Conservation (phyloP, 352 stramenopile genomes). For the Globisporangium ultimum region DNA sequence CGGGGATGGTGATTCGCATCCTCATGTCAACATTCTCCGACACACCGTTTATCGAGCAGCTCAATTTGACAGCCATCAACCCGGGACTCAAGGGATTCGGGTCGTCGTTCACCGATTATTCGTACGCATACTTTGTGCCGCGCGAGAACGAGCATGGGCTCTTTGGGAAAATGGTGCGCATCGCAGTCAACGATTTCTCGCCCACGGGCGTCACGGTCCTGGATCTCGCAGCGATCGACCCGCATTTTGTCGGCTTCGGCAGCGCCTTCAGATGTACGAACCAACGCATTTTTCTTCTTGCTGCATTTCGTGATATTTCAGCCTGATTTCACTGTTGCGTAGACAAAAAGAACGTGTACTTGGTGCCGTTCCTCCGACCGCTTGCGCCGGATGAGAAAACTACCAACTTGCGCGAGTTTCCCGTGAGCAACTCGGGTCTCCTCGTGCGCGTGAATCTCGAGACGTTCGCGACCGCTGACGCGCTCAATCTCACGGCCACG, state of each 20-base stretch:
- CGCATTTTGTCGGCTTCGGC: slow-evolving; percentile 64
- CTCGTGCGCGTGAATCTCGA: slow-evolving; percentile 55
- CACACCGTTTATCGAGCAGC: slow-evolving; percentile 44
- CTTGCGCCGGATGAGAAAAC: slow-evolving; percentile 45
- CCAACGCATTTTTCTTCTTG: no score
- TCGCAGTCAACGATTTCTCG: slow-evolving; percentile 45
- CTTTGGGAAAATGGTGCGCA: slow-evolving; percentile 59
- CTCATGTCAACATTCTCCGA: slow-evolving; percentile 46
- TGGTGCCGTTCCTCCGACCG: slow-evolving; percentile 51
- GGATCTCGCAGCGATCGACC: slow-evolving; percentile 44
- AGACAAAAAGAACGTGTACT: slow-evolving; percentile 64
- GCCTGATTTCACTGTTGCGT: neutral
- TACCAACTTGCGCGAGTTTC: slow-evolving; percentile 67
- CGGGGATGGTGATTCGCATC: slow-evolving; percentile 52
- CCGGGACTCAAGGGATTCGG: slow-evolving; percentile 47
- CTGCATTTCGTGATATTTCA: neutral
- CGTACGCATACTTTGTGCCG: slow-evolving; percentile 69
- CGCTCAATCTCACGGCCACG: slow-evolving; percentile 46
- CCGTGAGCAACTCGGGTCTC: slow-evolving; percentile 56
- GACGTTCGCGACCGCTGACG: slow-evolving; percentile 36
- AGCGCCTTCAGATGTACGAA: slow-evolving; percentile 54
- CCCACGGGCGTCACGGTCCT: slow-evolving; percentile 38
- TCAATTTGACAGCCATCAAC: slow-evolving; percentile 47
- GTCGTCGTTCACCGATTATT: slow-evolving; percentile 50
- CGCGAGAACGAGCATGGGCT: slow-evolving; percentile 51